Evolutionary conservation across 2,329 filamentous ascomycete species (phyloP).

Genomic region (Triangularia verruculosa): DNA sequence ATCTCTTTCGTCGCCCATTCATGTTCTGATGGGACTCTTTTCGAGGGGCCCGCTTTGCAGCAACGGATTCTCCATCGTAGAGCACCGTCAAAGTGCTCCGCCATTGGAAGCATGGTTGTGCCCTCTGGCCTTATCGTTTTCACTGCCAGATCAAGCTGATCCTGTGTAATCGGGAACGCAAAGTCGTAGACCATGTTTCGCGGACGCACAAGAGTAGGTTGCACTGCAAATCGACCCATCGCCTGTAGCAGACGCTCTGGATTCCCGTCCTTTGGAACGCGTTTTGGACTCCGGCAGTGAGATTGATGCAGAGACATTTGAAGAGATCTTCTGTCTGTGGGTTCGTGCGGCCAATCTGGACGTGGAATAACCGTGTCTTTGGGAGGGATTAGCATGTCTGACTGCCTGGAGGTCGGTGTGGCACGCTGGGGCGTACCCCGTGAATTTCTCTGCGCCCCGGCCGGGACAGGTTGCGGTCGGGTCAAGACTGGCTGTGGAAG

Average conservation of each 20-base stretch:
- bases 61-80: constrained; percentile 68
- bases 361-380: constrained; percentile 24
- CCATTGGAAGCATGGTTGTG: constrained; percentile 35
- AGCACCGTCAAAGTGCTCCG: constrained; percentile 48
- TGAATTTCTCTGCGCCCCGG: neutral
- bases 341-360: constrained; percentile 41
- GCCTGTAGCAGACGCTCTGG: constrained; percentile 54
- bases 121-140: constrained; percentile 18
- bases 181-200: constrained; percentile 42
- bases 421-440: constrained; percentile 3
- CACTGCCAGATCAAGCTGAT: constrained; percentile 32
- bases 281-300: constrained; percentile 47
- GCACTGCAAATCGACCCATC: constrained; percentile 49
- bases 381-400: constrained; percentile 25
- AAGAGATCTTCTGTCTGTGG: constrained; percentile 42
- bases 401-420: neutral
- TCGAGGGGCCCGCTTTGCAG: constrained; percentile 36
- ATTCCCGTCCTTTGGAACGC: constrained; percentile 32
- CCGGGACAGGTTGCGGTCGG: neutral
- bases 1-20: constrained; percentile 64
- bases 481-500: neutral
- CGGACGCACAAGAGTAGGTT: constrained; percentile 40
- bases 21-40: constrained; percentile 36
- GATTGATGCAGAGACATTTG: constrained; percentile 46
- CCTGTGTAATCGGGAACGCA: constrained; percentile 39